Base-by-base conservation (phyloP, 1,284 basidiomycete genomes). In the Sanghuangporus baumii region DNA sequence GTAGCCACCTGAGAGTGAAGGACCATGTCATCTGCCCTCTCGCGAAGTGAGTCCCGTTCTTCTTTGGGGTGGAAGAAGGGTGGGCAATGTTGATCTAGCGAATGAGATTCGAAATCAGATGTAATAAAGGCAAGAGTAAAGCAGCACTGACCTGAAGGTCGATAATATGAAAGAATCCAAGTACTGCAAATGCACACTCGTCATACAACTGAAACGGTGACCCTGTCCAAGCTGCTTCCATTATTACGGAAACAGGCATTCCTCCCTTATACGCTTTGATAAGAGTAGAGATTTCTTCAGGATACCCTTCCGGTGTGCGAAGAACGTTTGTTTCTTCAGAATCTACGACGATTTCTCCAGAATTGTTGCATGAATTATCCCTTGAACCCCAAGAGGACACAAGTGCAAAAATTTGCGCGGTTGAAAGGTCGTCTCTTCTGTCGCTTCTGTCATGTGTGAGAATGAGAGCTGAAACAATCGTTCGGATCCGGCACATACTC, bases 111-210 rank as follows among this genome's bases (percentile, higher is more conserved):
- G 47, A 7, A 40, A 43, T 26, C 16, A 18, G n/a, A 11, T 16
- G 1, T 31, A 14, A 48, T 46, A 26, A 36, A 23, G 14, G 55
- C 9, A 6, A 20, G 23, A 3, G 2, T 46, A 4, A 31, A 31
- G 26, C 41, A 9, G 6, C 16, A 31, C 51, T 56, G 6, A 62
- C 61, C 20, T 58, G 26, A 2, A 55, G n/a, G n/a, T 36, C 37
- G 20, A 26, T 26, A 9, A 62, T 54, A 34, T 58, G 55, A 43
- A 62, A 62, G 31, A 52, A 62, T 16, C 61, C 61, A 11, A 62
- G 26, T 6, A 62, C 55, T 23, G 18, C 34, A 43, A 11, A 62
- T 40, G 26, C 54, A 37, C 55, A 58, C 16, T 2, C 20, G n/a
- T 4, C 14, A 38, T 34, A 23, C 37, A 57, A 9, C 8, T 5